These are phyloP conservation scores for Vitis hybrid DNA, from an alignment of 177 flowering plant species.

Conservation along the genomic window DNA sequence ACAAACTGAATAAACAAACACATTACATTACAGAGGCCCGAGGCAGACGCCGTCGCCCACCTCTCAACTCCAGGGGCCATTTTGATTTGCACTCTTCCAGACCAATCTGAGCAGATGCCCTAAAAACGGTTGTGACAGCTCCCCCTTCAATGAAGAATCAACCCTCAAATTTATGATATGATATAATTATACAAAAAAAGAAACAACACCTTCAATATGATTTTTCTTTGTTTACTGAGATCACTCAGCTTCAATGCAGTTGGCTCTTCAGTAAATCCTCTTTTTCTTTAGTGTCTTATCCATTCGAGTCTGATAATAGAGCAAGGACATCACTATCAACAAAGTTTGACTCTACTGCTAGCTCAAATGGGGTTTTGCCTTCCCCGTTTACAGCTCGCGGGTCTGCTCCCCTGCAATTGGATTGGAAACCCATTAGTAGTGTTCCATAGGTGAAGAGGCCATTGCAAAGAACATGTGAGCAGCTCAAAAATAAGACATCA, in stretches of 20 bases:
- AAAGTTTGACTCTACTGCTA: constrained; percentile 54
- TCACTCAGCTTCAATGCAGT: not conserved
- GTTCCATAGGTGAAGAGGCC: no score
- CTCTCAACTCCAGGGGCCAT: constrained; percentile 10
- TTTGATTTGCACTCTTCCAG: constrained; percentile 12
- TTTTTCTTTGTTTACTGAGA: constrained; percentile 3
- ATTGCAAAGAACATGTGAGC: no score
- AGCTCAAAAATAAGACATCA: no score
- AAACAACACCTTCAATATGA: constrained; percentile 9
- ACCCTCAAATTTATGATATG: constrained; percentile 12
- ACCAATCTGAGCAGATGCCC: not conserved
- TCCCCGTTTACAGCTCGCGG: constrained; percentile 47
- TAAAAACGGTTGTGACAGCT: constrained; percentile 7
- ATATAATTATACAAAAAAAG: constrained; percentile 20
- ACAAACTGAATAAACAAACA: constrained; percentile 15
- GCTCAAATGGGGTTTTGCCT: constrained; percentile 63
- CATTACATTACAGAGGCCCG: constrained; percentile 20
- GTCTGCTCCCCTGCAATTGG: constrained; percentile 77
- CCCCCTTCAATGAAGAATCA: constrained; percentile 17
- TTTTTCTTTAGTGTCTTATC: constrained; percentile 21
- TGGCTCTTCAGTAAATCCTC: not conserved
- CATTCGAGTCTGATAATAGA: constrained; percentile 50
- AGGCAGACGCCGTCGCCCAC: not conserved
- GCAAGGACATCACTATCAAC: constrained; percentile 59
- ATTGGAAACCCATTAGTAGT: not conserved